These are phyloP conservation scores for Blastobotrys serpentis DNA, from an alignment of 1,139 yeast genomes.

Conservation along the genomic window DNA sequence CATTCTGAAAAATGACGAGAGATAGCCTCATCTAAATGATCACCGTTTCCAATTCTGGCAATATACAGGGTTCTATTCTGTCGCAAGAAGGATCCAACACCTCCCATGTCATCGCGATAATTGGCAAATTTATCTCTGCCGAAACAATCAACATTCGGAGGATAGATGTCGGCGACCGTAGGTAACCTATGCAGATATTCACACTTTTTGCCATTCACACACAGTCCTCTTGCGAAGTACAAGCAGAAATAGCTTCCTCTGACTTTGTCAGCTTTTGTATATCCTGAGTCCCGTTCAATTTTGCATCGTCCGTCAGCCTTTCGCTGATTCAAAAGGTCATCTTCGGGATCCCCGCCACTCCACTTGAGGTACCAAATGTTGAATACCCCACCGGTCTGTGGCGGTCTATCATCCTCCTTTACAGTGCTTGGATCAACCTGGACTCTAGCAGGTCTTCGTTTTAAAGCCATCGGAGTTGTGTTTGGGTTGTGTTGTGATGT, in stretches of 20 bases:
- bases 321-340: constrained; percentile 24
- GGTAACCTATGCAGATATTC: constrained; percentile 79
- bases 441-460: constrained; percentile 53
- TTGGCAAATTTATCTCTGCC: constrained; percentile 85
- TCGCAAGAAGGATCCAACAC: constrained; percentile 79
- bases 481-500: not conserved
- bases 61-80: constrained; percentile 74
- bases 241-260: constrained; percentile 60
- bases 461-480: constrained; percentile 10
- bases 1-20: constrained; percentile 63
- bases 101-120: constrained; percentile 91
- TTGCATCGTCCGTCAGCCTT: constrained; percentile 50
- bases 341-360: constrained; percentile 52
- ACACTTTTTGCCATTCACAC: constrained; percentile 75
- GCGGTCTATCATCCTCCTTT: constrained; percentile 63
- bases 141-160: constrained; percentile 81
- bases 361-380: constrained; percentile 89
- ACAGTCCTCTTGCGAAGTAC: constrained; percentile 86
- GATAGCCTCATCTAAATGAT: constrained; percentile 46
- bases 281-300: constrained; percentile 66
- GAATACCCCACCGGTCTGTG: constrained; percentile 77
- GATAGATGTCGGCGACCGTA: constrained; percentile 45
- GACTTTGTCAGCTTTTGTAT: constrained; percentile 62
- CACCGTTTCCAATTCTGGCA: constrained; percentile 56
- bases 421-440: constrained; percentile 71